Evolutionary conservation across 768 basidiomycete species (phyloP), one percentile per base, ranked within the genome.

Genomic region (Gyrodon lividus): DNA sequence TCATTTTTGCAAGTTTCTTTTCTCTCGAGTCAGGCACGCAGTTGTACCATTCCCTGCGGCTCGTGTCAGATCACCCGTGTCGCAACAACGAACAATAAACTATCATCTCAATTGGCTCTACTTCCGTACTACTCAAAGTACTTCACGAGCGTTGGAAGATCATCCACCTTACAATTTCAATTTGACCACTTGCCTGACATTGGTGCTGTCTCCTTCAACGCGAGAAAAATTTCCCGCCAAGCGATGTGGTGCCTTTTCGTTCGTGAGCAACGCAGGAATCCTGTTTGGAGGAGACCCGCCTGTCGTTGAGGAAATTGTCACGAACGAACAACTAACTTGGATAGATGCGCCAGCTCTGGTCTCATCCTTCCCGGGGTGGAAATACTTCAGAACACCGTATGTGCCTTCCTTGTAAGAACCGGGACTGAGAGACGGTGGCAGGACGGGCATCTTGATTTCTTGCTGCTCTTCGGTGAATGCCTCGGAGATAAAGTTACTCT

Each of bases 231-330:
- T n/a, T 3, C 49, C 46, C 1, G 45, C 31, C 43, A 55, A 57
- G 1, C 2, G 8, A 40, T 51, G 46, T 5, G 48, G 55, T 39
- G 48, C 24, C 23, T 12, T 31, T 8, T 39, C 39, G 22, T 37
- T 35, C 22, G 47, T 39, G 14, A 55, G 19, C 14, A 20, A 3
- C 9, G 19, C 8, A 13, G 52, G 37, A 23, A 42, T 48, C 16
- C 22, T 43, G 38, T 59, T 59, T 9, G 44, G 47, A 16, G 54
- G 51, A 23, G 55, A 56, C 2, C 55, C 55, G 38, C 53, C n/a
- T n/a, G n/a, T n/a, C 58, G 28, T 59, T 55, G 16, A 50, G 5
- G 48, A n/a, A n/a, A n/a, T n/a, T n/a, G n/a, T n/a, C n/a, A n/a
- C n/a, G n/a, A 23, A 59, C 51, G 40, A 47, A 47, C 16, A 46